A percentile compares a stretch with the other conserved stretches of the same genome.
These are phyloP conservation scores for Apodospora peruviana DNA, from an alignment of 495 filamentous ascomycete genomes.

Conservation along the genomic window DNA sequence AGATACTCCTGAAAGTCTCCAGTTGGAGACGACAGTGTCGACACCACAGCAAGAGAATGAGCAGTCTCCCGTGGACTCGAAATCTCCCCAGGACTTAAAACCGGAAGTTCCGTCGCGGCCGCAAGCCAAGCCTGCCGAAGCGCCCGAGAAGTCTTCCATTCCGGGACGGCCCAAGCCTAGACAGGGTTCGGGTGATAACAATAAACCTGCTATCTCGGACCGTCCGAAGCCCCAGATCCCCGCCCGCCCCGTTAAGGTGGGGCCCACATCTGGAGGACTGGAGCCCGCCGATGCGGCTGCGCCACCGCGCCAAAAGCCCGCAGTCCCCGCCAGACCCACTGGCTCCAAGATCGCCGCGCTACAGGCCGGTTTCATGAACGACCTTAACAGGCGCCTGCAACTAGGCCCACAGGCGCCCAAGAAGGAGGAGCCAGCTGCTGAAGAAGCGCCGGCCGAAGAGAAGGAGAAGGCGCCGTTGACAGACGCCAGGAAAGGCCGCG, in stretches of 20 bases:
- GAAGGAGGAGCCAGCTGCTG: constrained; percentile 57
- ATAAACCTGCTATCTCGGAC: constrained; percentile 41
- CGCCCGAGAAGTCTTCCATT: constrained; percentile 36
- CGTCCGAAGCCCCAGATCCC: constrained; percentile 81
- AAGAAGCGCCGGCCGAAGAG: constrained; percentile 51
- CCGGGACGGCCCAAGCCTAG: constrained; percentile 36
- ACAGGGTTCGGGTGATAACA: constrained; percentile 38
- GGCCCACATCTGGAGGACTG: constrained; percentile 21
- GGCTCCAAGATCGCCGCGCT: constrained; percentile 86
- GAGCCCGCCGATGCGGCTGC: constrained; percentile 39
- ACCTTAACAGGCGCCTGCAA: constrained; percentile 80
- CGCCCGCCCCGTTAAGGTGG: constrained; percentile 56
- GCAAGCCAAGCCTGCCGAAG: constrained; percentile 14
- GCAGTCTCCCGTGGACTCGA: constrained; percentile 12
- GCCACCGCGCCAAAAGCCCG: constrained; percentile 61
- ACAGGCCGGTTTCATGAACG: constrained; percentile 83
- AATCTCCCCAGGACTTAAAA: constrained; percentile 23
- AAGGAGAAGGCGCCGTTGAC: constrained; percentile 71
- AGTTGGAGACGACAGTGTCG: constrained; percentile 74
- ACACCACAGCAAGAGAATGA: constrained; percentile 50
- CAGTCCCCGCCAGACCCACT: constrained; percentile 71
- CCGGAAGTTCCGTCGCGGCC: constrained; percentile 22
- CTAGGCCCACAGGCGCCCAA: constrained; percentile 66
- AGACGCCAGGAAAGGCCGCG: constrained; percentile 85
- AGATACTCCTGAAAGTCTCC: constrained; percentile 78